phyloP scores from a whole-genome alignment of 1,284 basidiomycete species.

The Lentinula novae-zelandiae region DNA sequence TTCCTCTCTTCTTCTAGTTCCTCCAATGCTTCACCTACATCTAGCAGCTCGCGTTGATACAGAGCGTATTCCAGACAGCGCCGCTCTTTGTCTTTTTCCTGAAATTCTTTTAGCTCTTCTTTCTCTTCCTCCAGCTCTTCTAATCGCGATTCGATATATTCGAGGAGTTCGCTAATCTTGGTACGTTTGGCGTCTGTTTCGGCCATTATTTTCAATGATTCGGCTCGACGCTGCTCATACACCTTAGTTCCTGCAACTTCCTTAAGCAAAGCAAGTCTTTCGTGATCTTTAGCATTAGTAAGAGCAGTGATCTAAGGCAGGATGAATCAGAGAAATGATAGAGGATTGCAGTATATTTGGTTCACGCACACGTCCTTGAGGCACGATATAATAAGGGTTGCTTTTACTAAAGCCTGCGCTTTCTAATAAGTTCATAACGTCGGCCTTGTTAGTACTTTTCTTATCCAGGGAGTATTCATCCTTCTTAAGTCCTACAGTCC shows the following conservation, averaged over 20 bases:
- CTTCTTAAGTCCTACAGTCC: constrained; percentile 97
- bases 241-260: constrained; percentile 99
- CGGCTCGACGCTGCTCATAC: constrained; percentile 91
- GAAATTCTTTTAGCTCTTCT: constrained; percentile 95
- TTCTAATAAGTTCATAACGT: constrained; percentile 95
- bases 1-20: constrained; percentile 81
- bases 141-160: constrained; percentile 89
- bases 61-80: constrained; percentile 95
- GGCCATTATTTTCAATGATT: constrained; percentile 93
- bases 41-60: constrained; percentile 87
- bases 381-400: constrained; percentile 99
- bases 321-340: background rate
- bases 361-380: constrained; percentile 86
- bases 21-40: constrained; percentile 82
- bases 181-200: constrained; percentile 91
- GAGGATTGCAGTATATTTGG: background rate
- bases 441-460: constrained; percentile 93
- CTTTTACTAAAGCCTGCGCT: constrained; percentile 95
- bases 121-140: constrained; percentile 96
- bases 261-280: constrained; percentile 90
- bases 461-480: constrained; percentile 98
- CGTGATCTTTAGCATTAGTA: constrained; percentile 96
- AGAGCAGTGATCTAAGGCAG: constrained; percentile 81
- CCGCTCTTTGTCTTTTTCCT: constrained; percentile 92
- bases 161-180: constrained; percentile 89